A percentile compares a stretch with the other conserved stretches of the same genome.
Conservation (phyloP, 148 eudicot species). For the Rhododendron molle region DNA sequence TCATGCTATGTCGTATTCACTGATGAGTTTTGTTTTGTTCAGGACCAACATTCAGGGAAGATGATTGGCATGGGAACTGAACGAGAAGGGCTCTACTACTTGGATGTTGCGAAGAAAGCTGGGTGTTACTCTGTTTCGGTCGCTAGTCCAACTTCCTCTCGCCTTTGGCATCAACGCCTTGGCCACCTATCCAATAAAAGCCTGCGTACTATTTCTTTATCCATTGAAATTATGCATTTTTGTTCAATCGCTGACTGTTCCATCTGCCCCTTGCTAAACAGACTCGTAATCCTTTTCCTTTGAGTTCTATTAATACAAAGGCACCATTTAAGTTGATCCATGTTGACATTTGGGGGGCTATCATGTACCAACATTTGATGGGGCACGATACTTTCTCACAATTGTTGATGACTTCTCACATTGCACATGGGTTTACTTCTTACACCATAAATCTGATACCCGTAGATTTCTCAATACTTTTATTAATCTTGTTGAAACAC, state of each 20-base stretch:
- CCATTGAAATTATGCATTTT: background rate
- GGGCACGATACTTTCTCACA: background rate
- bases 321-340: background rate
- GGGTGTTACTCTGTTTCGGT: no score
- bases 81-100: background rate
- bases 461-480: no score
- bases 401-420: background rate
- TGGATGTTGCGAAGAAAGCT: background rate
- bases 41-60: slow-evolving; percentile 8
- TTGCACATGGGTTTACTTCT: slow-evolving; percentile 5
- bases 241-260: background rate
- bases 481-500: no score
- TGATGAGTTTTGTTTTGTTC: background rate
- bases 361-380: background rate
- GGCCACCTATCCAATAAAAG: background rate
- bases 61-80: slow-evolving; percentile 11
- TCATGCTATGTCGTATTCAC: background rate
- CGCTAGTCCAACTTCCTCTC: background rate
- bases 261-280: background rate
- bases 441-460: no score
- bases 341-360: slow-evolving; percentile 8
- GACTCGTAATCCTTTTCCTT: background rate
- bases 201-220: no score
- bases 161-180: slow-evolving; percentile 11
- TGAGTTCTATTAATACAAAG: background rate